These are phyloP conservation scores for Blastocystis sp. DNA, from an alignment of 352 stramenopile genomes.

Conservation along the genomic window DNA sequence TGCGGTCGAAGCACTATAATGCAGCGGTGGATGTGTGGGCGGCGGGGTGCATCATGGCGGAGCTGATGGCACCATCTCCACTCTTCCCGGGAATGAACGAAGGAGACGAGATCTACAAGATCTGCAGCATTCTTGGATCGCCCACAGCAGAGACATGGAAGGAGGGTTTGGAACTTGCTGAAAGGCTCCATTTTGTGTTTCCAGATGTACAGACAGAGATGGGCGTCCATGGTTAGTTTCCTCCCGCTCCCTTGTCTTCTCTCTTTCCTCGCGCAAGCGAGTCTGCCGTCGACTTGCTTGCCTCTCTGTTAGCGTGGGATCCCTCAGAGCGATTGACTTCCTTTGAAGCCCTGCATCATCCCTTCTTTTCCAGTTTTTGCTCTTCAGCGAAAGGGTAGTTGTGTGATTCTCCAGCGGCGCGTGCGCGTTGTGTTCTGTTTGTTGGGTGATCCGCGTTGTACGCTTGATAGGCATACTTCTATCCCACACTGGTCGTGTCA, in stretches of 20 bases:
- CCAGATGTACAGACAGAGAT: constrained; percentile 85
- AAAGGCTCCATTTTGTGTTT: constrained; percentile 91
- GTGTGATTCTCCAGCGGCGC: background rate
- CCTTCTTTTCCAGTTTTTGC: constrained; percentile 80
- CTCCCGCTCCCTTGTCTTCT: constrained; percentile 75
- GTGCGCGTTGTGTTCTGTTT: background rate
- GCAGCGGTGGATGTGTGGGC: constrained; percentile 93
- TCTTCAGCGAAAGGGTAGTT: background rate
- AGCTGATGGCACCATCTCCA: constrained; percentile 89
- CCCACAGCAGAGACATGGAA: constrained; percentile 85
- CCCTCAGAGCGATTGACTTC: constrained; percentile 86
- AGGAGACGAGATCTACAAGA: constrained; percentile 94
- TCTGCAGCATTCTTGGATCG: constrained; percentile 88
- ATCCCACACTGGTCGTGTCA: too few relatives aligned
- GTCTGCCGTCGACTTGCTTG: constrained; percentile 86
- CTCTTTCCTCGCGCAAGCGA: constrained; percentile 83
- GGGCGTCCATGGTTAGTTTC: constrained; percentile 58
- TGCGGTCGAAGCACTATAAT: constrained; percentile 90
- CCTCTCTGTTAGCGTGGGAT: constrained; percentile 86
- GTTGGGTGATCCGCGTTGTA: background rate
- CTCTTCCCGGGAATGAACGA: constrained; percentile 95
- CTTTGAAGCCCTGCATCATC: constrained; percentile 86
- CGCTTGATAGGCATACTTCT: background rate
- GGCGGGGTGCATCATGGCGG: constrained; percentile 93
- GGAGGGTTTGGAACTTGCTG: constrained; percentile 85